phyloP scores from a whole-genome alignment of 257 asterid genomes.

The Eustoma russellianum region DNA sequence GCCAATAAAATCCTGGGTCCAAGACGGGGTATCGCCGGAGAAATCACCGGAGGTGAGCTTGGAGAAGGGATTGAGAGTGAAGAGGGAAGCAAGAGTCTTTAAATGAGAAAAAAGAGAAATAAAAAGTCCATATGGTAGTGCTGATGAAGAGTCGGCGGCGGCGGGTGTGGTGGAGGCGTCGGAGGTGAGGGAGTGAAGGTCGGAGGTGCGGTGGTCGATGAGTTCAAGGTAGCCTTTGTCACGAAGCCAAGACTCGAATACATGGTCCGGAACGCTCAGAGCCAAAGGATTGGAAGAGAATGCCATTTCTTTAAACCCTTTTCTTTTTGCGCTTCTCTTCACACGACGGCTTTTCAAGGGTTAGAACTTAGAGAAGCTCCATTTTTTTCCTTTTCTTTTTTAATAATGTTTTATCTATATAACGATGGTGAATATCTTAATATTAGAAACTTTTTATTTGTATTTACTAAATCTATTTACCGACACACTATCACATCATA shows the following conservation, averaged over 20 bases:
- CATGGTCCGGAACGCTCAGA: slow-evolving; percentile 75
- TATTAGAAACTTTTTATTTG: too few relatives aligned
- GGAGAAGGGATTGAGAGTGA: slow-evolving; percentile 74
- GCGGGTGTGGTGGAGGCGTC: too few relatives aligned
- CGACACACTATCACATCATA: too few relatives aligned
- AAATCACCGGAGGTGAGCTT: slow-evolving; percentile 67
- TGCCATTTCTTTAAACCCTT: slow-evolving; percentile 44
- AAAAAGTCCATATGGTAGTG: slow-evolving; percentile 25
- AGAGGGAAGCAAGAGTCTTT: slow-evolving; percentile 63
- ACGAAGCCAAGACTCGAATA: slow-evolving; percentile 87
- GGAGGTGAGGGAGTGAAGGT: slow-evolving; percentile 74
- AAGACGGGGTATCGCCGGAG: slow-evolving; percentile 60
- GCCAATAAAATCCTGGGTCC: slow-evolving; percentile 71
- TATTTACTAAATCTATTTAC: too few relatives aligned
- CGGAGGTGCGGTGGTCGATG: slow-evolving; percentile 78
- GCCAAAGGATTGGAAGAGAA: slow-evolving; percentile 77
- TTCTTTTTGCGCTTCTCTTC: too few relatives aligned
- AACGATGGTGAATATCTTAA: too few relatives aligned
- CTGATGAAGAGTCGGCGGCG: slow-evolving; percentile 11
- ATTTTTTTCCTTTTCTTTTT: too few relatives aligned
- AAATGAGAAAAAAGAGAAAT: slow-evolving; percentile 33
- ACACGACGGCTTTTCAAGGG: too few relatives aligned
- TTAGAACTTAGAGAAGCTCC: too few relatives aligned
- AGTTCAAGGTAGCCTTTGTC: slow-evolving; percentile 79
- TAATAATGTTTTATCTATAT: too few relatives aligned